Evolutionary conservation across 2,329 filamentous ascomycete species (phyloP), one percentile per base, ranked within the genome.

Genomic region (Botryotinia calthae): DNA sequence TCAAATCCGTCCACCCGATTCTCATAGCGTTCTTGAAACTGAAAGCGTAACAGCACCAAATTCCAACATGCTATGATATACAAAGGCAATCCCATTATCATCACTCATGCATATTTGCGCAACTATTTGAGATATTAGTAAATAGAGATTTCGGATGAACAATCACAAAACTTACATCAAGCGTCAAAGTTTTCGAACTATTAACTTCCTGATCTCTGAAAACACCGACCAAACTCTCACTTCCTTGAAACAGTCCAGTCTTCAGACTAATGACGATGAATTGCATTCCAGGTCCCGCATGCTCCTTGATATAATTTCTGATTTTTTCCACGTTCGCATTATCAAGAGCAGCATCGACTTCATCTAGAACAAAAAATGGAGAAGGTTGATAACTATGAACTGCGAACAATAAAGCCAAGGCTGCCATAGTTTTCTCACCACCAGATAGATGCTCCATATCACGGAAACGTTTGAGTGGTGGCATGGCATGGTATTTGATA

Each of bases 391-490:
- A 99, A 74, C 92, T 95, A 85, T 99, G 96, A 72, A 99, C 95
- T 34, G 96, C 96, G 81, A 99, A 99, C 7, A 99, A 87, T 58
- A 99, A 87, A n/a, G 96, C 96, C 56, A 99, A 86, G 22, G 96
- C 96, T 2, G 96, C 96, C 91, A 99, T 99, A 0, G 96, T 99
- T 86, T 99, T 99, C 84, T 99, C 96, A 72, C 96, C 96, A 79
- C 96, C 96, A 1, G 94, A 97, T 16, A 99, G 86, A 81, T 98
- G 96, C 82, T 99, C 96, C 96, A 99, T 99, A 82, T 99, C 97
- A 78, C 96, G 89, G 88, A 99, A 99, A 63, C 96, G 94, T 85
- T 99, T 99, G 75, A 98, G 89, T 1, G 96, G 96, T 31, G 96
- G 96, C 95, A 98, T 99, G 75, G 96, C 97, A 81, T 98, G 95